Conservation (phyloP, 768 basidiomycete species). For the Lyophyllum atratum region DNA sequence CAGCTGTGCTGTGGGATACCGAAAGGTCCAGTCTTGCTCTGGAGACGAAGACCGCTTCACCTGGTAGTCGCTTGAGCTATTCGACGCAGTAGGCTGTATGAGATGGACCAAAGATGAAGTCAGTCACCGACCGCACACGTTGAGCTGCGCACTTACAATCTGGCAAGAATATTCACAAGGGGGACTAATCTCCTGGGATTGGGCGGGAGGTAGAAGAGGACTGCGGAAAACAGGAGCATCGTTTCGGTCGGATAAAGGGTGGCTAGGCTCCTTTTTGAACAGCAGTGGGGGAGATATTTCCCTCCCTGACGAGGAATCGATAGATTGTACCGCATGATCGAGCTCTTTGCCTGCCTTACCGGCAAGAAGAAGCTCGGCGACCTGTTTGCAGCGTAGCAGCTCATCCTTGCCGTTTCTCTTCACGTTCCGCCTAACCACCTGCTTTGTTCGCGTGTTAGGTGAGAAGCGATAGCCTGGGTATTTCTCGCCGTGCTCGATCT, state of each 20-base stretch:
- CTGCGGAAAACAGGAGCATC: slow-evolving; percentile 28
- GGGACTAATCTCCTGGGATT: background rate
- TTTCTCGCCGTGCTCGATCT: slow-evolving; percentile 44
- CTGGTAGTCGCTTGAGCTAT: background rate
- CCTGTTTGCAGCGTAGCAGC: slow-evolving; percentile 46
- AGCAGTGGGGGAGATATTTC: slow-evolving; percentile 1
- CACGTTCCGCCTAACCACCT: slow-evolving; percentile 50
- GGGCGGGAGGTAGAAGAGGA: slow-evolving; percentile 28
- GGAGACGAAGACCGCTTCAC: background rate
- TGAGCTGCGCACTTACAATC: background rate
- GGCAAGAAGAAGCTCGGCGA: slow-evolving; percentile 50
- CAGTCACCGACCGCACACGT: background rate
- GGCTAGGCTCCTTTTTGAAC: slow-evolving; percentile 3
- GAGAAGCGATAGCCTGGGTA: slow-evolving; percentile 60
- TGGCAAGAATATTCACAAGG: slow-evolving; percentile 4
- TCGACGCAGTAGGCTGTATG: background rate
- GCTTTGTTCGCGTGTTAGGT: slow-evolving; percentile 44
- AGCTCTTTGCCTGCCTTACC: slow-evolving; percentile 55
- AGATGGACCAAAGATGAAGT: too few species aligned
- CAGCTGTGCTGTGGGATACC: background rate
- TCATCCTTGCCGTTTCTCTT: slow-evolving; percentile 52
- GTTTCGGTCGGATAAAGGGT: background rate
- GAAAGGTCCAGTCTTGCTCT: slow-evolving; percentile 5
- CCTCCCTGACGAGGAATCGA: slow-evolving; percentile 21
- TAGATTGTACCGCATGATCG: slow-evolving; percentile 40